Percentiles rank a stretch among this genome's conserved stretches.
phyloP scores from a whole-genome alignment of 78 protist species.

The Chrysochromulina parva region DNA sequence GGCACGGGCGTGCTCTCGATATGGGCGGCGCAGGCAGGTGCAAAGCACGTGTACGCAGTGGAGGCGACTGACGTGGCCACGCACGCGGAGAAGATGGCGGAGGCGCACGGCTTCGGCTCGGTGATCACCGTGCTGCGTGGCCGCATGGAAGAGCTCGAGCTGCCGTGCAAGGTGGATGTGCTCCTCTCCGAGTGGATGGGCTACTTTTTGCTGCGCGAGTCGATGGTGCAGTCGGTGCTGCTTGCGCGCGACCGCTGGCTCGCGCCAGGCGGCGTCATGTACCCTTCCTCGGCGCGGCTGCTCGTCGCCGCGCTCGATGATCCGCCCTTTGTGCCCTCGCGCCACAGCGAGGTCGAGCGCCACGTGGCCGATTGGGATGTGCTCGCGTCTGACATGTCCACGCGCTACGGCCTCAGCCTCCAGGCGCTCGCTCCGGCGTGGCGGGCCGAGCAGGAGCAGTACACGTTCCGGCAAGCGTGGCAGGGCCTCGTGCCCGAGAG shows the following conservation, averaged over 20 bases:
- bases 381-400: neutral
- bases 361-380: neutral
- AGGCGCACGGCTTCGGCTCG: neutral
- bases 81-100: neutral
- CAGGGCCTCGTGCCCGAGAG: neutral
- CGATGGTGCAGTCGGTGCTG: constrained; percentile 73
- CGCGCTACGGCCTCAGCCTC: neutral
- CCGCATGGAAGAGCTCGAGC: neutral
- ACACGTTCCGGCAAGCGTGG: neutral
- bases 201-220: constrained; percentile 64
- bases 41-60: neutral
- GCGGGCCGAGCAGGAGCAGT: neutral
- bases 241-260: constrained; percentile 74
- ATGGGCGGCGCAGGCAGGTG: constrained; percentile 19
- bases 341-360: neutral
- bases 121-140: neutral
- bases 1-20: constrained; percentile 23
- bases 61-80: neutral
- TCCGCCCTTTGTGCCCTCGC: neutral
- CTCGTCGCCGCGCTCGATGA: neutral
- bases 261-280: constrained; percentile 43
- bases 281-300: neutral
- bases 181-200: constrained; percentile 92
- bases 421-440: too few relatives aligned
- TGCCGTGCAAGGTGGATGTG: constrained; percentile 60